These are phyloP conservation scores for Mycena galopus DNA, from an alignment of 768 basidiomycete genomes.

Conservation along the genomic window DNA sequence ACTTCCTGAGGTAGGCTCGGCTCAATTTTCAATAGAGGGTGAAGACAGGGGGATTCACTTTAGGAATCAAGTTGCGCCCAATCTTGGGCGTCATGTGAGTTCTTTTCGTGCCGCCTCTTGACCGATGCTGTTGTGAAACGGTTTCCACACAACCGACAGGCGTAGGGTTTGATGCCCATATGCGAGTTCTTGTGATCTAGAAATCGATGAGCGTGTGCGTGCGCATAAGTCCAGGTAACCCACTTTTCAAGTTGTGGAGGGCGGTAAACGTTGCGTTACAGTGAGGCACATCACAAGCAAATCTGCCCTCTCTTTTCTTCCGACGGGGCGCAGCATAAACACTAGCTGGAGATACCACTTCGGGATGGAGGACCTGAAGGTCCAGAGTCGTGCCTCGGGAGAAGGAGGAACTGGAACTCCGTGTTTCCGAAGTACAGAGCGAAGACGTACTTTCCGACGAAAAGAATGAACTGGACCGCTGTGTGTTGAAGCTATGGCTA, in stretches of 20 bases:
- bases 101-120: constrained; percentile 3
- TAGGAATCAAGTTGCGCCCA: not conserved
- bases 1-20: too few species aligned
- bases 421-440: constrained; percentile 12
- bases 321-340: constrained; percentile 11
- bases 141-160: not conserved
- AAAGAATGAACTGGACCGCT: not conserved
- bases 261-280: constrained; percentile 13
- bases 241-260: constrained; percentile 9
- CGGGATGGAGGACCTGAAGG: not conserved
- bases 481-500: constrained; percentile 6
- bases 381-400: not conserved
- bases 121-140: not conserved
- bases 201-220: not conserved
- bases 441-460: not conserved
- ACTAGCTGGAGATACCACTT: constrained; percentile 6
- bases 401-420: not conserved
- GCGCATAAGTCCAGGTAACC: not conserved
- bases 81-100: too few species aligned
- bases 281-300: not conserved
- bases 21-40: too few species aligned
- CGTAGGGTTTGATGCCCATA: not conserved
- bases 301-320: not conserved
- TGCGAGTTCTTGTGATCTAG: constrained; percentile 21
- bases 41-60: not conserved